Evolutionary conservation across 108 stramenopile species (phyloP), one percentile per base, ranked within the genome.

Genomic region (Nitzschia putrida): DNA sequence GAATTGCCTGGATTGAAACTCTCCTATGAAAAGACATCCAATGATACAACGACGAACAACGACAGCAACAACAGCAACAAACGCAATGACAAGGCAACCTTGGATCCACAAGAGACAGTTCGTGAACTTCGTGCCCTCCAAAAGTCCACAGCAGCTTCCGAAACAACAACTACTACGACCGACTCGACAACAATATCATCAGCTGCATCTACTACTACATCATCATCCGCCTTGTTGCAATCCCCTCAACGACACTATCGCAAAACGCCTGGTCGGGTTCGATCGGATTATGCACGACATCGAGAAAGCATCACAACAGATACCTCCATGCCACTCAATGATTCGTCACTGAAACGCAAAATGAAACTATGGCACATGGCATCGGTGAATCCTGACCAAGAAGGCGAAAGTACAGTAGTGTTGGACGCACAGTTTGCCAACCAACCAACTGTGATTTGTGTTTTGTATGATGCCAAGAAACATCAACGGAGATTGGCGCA

Each of bases 351-450:
- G n/a, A 44, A 29, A 55, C 57, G 69, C 13, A 13, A 38, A 59
- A 70, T 70, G 69, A 59, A 70, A 20, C 14, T 70, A n/a, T 16
- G 20, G 16, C 43, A 52, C 49, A 18, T 70, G 69, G 37, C 47
- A 24, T 20, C 14, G 26, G 26, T 54, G 7, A 34, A 29, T 10
- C 8, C n/a, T 47, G 61, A 44, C 0, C 18, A 16, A 18, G 20
- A 34, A n/a, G 67, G 25, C 7, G 40, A 25, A 23, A 47, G 12
- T 21, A 5, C 21, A 0, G 13, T 18, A 2, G 65, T 74, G n/a
- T 56, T 58, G 16, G 67, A 58, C 26, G 74, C 66, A 45, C 57
- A 49, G 16, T 75, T 75, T 58, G 66, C 57, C 20, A 47, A 41
- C n/a, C 7, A 29, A 9, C 60, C 74, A 2, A 67, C 60, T 8